Evolutionary conservation across 148 eudicot species (phyloP).

Genomic region (Rhododendron kiyosumense): DNA sequence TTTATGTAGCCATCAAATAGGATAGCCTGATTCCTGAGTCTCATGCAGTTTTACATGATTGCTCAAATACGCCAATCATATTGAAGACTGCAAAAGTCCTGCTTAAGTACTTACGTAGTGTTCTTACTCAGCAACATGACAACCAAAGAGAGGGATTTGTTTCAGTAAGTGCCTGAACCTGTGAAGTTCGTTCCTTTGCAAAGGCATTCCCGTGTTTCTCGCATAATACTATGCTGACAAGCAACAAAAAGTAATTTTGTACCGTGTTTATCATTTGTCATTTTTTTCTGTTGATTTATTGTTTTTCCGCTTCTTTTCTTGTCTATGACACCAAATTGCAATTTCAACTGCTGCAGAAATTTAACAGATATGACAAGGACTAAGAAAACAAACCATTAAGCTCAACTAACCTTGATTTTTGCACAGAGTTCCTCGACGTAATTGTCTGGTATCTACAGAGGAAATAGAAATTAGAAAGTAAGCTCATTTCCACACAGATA

Average conservation of each 20-base stretch:
- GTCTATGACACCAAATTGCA: background rate
- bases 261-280: background rate
- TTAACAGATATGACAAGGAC: background rate
- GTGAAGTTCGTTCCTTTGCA: background rate
- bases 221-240: slow-evolving; percentile 2
- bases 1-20: background rate
- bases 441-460: slow-evolving; percentile 48
- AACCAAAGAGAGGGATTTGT: background rate
- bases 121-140: background rate
- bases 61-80: background rate
- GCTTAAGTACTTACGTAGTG: background rate
- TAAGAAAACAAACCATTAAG: slow-evolving; percentile 9
- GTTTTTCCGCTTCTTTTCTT: background rate
- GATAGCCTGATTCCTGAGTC: background rate
- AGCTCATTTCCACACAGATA: background rate
- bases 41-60: background rate
- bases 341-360: slow-evolving; percentile 6
- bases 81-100: background rate
- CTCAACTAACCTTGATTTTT: slow-evolving; percentile 65
- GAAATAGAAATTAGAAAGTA: background rate
- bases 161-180: background rate
- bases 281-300: background rate
- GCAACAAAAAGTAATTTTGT: background rate
- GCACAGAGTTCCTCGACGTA: slow-evolving; percentile 73
- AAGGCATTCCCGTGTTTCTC: background rate